These are phyloP conservation scores for Cladobotryum mycophilum DNA, from an alignment of 2,329 filamentous ascomycete species.

Conservation along the genomic window DNA sequence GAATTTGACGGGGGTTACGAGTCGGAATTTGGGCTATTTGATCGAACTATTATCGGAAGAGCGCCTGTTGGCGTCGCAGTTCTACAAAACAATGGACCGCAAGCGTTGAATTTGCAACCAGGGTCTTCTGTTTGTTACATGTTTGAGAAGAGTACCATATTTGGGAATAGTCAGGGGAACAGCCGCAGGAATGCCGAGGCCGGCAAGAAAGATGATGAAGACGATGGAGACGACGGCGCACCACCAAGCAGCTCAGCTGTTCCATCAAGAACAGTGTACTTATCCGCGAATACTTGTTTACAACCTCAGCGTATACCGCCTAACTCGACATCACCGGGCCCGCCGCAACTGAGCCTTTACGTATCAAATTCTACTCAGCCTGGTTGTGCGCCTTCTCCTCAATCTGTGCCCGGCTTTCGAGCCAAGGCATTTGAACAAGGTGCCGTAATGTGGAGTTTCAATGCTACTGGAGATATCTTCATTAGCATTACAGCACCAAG, in stretches of 20 bases:
- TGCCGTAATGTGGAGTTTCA: slow-evolving; percentile 58
- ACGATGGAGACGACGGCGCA: slow-evolving; percentile 4
- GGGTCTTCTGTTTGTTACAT: slow-evolving; percentile 50
- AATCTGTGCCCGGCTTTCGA: slow-evolving; percentile 17
- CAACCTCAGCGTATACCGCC: slow-evolving; percentile 53
- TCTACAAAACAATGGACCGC: slow-evolving; percentile 59
- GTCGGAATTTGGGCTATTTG: slow-evolving; percentile 55
- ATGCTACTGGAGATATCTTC: slow-evolving; percentile 62
- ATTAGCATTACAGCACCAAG: slow-evolving; percentile 69
- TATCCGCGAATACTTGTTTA: slow-evolving; percentile 80
- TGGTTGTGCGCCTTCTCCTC: slow-evolving; percentile 22
- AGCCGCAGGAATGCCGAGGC: slow-evolving; percentile 10
- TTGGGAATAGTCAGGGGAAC: slow-evolving; percentile 17
- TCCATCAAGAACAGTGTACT: slow-evolving; percentile 51
- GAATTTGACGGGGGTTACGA: slow-evolving; percentile 39
- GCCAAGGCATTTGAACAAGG: slow-evolving; percentile 56
- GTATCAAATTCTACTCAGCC: slow-evolving; percentile 51
- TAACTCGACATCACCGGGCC: slow-evolving; percentile 18
- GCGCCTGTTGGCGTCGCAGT: slow-evolving; percentile 45
- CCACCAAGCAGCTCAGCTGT: slow-evolving; percentile 21
- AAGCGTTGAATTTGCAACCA: slow-evolving; percentile 51
- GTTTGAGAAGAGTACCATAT: slow-evolving; percentile 24
- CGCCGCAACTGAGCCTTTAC: slow-evolving; percentile 73
- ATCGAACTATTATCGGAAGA: slow-evolving; percentile 57
- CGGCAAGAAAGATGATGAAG: slow-evolving; percentile 11